Conservation (phyloP, 768 basidiomycete species). For the Lactifluus echinatus region DNA sequence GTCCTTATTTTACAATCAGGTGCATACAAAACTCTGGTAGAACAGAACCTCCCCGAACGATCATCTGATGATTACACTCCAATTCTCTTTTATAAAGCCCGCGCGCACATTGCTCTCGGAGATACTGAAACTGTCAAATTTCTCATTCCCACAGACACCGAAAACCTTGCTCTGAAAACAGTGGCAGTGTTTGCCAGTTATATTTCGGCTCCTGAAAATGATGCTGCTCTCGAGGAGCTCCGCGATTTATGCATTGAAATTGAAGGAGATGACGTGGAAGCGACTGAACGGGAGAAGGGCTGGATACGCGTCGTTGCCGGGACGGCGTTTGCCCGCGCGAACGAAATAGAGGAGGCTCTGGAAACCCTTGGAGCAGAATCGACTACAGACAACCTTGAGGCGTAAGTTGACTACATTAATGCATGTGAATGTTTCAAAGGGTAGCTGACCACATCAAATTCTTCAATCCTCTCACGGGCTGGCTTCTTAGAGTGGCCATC, state of each 20-base stretch:
- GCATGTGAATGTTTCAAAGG: conserved; percentile 10
- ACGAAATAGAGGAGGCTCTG: conserved; percentile 85
- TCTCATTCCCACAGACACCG: conserved; percentile 47
- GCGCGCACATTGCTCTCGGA: conserved; percentile 65
- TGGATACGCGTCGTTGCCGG: conserved; percentile 73
- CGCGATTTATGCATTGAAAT: conserved; percentile 82
- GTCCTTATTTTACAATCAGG: conserved; percentile 30
- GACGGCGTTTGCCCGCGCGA: conserved; percentile 77
- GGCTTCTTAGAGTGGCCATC: conserved; percentile 57
- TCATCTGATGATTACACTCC: conserved; percentile 56
- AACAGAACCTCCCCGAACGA: conserved; percentile 47
- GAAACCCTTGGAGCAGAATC: conserved; percentile 69
- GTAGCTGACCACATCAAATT: not conserved
- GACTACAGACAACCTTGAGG: conserved; percentile 75
- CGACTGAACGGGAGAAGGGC: conserved; percentile 58
- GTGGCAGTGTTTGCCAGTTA: conserved; percentile 68
- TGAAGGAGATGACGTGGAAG: conserved; percentile 68
- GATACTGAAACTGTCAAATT: conserved; percentile 47
- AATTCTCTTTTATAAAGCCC: conserved; percentile 67
- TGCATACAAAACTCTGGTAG: conserved; percentile 57
- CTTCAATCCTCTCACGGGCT: conserved; percentile 1
- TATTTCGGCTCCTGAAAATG: conserved; percentile 34
- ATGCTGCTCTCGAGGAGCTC: conserved; percentile 65
- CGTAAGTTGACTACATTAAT: conserved; percentile 45
- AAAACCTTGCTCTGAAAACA: conserved; percentile 63